phyloP scores from a whole-genome alignment of 192 early-diverging fungal genomes.

The Coemansia sp. region DNA sequence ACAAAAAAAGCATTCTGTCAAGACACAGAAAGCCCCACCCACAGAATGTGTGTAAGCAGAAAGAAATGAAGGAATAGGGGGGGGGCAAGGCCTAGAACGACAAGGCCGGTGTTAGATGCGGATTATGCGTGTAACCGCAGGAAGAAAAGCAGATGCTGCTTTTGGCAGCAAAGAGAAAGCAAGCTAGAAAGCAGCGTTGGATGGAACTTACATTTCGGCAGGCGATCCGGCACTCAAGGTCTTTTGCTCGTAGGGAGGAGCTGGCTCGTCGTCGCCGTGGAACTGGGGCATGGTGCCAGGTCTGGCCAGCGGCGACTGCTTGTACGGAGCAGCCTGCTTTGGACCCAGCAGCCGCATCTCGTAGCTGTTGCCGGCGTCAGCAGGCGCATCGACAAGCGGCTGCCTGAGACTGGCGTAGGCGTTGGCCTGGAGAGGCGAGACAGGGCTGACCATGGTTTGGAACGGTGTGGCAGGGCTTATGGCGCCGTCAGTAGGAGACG shows the following conservation, averaged over 20 bases:
- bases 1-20: no score
- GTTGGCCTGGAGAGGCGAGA: conserved; percentile 8
- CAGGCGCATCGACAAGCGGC: not conserved
- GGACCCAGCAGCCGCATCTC: conserved; percentile 41
- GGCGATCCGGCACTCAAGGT: conserved; percentile 15
- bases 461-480: conserved; percentile 23
- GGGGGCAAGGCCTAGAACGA: not conserved
- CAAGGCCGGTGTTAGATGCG: not conserved
- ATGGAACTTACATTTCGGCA: conserved; percentile 27
- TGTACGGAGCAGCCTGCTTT: conserved; percentile 25
- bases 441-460: conserved; percentile 8
- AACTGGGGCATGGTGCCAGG: conserved; percentile 17
- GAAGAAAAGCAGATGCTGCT: not conserved
- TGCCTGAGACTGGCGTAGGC: not conserved
- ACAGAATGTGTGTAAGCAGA: no score
- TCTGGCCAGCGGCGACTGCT: conserved; percentile 44
- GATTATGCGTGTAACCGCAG: not conserved
- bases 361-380: conserved; percentile 25
- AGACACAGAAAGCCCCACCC: no score
- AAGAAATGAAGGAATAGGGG: not conserved
- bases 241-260: conserved; percentile 22
- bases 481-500: conserved; percentile 9
- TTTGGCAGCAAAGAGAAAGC: not conserved
- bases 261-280: conserved; percentile 27
- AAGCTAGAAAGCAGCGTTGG: not conserved